phyloP scores from a whole-genome alignment of 306 rosid species.

The Castanea mollissima region DNA sequence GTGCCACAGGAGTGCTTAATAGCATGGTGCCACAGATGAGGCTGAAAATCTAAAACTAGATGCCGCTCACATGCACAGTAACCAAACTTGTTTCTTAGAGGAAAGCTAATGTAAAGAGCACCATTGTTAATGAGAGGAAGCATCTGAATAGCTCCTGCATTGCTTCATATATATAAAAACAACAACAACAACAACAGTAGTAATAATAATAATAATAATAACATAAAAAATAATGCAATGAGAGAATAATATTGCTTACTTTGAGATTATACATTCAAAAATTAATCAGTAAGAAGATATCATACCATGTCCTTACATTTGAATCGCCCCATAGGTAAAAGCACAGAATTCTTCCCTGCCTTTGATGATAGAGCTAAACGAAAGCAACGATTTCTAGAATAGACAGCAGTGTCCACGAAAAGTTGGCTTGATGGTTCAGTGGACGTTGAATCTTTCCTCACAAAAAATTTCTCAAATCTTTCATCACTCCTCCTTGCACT shows the following conservation, averaged over 20 bases:
- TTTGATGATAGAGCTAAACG: constrained; percentile 85
- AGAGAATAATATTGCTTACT: neutral
- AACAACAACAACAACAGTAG: too few species aligned
- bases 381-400: constrained; percentile 89
- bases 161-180: neutral
- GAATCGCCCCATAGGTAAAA: constrained; percentile 65
- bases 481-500: constrained; percentile 39
- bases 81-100: neutral
- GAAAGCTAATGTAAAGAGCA: neutral
- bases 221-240: neutral
- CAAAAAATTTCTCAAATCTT: constrained; percentile 52
- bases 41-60: neutral
- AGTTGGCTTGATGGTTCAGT: constrained; percentile 49
- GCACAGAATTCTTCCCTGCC: constrained; percentile 87
- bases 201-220: too few species aligned
- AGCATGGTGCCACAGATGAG: neutral
- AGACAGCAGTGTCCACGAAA: constrained; percentile 91
- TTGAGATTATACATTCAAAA: constrained; percentile 19
- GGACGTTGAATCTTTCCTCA: constrained; percentile 65
- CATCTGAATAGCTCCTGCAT: constrained; percentile 1
- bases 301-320: constrained; percentile 65
- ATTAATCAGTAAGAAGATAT: constrained; percentile 13
- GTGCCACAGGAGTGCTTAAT: neutral
- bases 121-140: neutral
- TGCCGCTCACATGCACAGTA: neutral